These are phyloP conservation scores for Colletotrichum spaethianum DNA, from an alignment of 2,329 filamentous ascomycete genomes.

Conservation along the genomic window DNA sequence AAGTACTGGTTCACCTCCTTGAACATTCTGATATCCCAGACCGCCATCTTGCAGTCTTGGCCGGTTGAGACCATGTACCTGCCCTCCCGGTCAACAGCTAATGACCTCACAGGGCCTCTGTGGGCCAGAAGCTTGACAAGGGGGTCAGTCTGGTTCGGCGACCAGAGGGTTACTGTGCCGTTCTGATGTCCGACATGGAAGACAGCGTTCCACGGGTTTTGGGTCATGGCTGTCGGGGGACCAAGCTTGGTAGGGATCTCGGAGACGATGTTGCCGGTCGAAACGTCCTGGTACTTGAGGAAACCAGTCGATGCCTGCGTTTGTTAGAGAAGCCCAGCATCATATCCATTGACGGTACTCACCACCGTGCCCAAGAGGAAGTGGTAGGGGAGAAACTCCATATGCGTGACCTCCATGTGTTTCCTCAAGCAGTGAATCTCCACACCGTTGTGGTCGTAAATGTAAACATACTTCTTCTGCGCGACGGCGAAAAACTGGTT, in stretches of 20 bases:
- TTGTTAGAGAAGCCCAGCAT: conserved; percentile 41
- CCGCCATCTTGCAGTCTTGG: conserved; percentile 91
- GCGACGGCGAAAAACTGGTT: conserved; percentile 95
- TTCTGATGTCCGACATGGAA: conserved; percentile 95
- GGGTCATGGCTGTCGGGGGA: conserved; percentile 84
- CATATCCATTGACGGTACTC: conserved; percentile 53
- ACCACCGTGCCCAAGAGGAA: conserved; percentile 91
- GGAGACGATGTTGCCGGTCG: conserved; percentile 89
- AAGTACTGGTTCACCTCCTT: conserved; percentile 93
- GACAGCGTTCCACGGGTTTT: conserved; percentile 94
- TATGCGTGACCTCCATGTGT: conserved; percentile 90
- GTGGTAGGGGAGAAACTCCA: conserved; percentile 97
- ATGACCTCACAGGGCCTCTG: conserved; percentile 86
- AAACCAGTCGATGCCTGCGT: conserved; percentile 82
- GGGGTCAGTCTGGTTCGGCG: conserved; percentile 88
- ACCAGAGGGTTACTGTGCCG: conserved; percentile 95
- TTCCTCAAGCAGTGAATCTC: conserved; percentile 93
- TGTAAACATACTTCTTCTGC: conserved; percentile 97
- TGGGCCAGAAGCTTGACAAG: conserved; percentile 94
- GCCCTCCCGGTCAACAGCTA: conserved; percentile 90
- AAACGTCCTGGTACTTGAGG: conserved; percentile 95
- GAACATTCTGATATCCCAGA: conserved; percentile 97
- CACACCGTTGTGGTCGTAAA: conserved; percentile 92
- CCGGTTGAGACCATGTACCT: conserved; percentile 96
- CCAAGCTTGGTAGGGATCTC: conserved; percentile 90